Percentiles rank a stretch among this genome's conserved stretches.
Evolutionary conservation across 129 eudicot genomes (phyloP).

Genomic region (Ambrosia artemisiifolia): DNA sequence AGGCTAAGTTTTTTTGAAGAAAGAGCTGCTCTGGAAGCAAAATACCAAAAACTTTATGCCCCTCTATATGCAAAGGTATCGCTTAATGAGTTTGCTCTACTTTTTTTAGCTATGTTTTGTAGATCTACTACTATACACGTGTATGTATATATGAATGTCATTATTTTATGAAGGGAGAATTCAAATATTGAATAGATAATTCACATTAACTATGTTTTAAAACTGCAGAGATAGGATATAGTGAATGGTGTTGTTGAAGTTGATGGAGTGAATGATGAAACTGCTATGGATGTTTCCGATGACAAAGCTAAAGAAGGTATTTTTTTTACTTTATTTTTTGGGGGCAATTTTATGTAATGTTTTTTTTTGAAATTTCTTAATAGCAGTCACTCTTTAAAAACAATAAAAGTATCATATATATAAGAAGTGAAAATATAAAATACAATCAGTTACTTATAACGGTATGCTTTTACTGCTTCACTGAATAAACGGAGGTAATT

Average conservation of each 20-base stretch:
- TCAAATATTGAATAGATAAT: background rate
- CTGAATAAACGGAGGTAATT: background rate
- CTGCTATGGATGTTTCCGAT: constrained; percentile 36
- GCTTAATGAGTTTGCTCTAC: background rate
- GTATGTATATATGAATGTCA: background rate
- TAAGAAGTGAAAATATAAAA: background rate
- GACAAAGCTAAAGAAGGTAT: constrained; percentile 50
- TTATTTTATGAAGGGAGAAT: background rate
- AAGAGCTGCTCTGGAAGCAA: constrained; percentile 81
- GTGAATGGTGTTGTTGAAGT: constrained; percentile 73
- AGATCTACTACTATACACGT: background rate
- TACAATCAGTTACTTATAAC: background rate
- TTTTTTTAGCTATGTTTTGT: background rate
- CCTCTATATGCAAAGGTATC: constrained; percentile 67
- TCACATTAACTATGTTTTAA: background rate
- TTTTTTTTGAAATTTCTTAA: background rate
- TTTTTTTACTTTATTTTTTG: background rate
- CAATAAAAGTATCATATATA: background rate
- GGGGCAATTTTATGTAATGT: background rate
- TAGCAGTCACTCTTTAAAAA: background rate
- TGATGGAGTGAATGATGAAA: constrained; percentile 54
- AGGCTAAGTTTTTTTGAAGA: constrained; percentile 79
- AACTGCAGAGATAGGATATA: constrained; percentile 66
- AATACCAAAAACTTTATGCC: constrained; percentile 73
- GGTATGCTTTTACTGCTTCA: background rate